A percentile compares a stretch with the other conserved stretches of the same genome.
Conservation (phyloP, 805 yeast genomes). For the Starmerella geochares region DNA sequence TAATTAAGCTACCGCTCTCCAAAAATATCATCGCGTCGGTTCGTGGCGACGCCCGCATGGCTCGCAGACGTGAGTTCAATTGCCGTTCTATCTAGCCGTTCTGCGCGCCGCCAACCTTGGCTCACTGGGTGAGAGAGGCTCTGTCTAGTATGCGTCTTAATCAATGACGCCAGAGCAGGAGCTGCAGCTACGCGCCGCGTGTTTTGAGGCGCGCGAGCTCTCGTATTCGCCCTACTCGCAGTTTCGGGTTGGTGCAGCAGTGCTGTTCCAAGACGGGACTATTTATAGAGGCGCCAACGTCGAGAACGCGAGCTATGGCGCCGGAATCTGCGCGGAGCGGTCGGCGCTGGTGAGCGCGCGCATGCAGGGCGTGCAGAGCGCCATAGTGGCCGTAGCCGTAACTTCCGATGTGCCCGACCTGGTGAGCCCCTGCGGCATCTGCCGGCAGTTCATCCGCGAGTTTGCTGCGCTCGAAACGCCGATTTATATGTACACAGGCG, state of each 20-base stretch:
- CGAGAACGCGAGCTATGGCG: slow-evolving; percentile 88
- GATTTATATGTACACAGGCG: slow-evolving; percentile 56
- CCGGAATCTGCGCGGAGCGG: slow-evolving; percentile 66
- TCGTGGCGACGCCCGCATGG: too few relatives aligned
- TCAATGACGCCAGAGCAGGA: slow-evolving; percentile 9
- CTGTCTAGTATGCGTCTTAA: neutral
- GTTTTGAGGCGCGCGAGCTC: slow-evolving; percentile 37
- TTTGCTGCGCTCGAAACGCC: slow-evolving; percentile 48
- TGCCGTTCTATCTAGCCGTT: too few relatives aligned
- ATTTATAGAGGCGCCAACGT: slow-evolving; percentile 70
- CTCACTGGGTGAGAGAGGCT: too few relatives aligned
- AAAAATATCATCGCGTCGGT: too few relatives aligned
- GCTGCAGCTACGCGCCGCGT: slow-evolving; percentile 18
- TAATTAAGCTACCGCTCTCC: too few relatives aligned
- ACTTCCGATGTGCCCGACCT: slow-evolving; percentile 48
- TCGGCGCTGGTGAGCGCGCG: slow-evolving; percentile 53
- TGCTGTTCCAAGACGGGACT: slow-evolving; percentile 44
- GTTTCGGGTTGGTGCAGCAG: slow-evolving; percentile 74
- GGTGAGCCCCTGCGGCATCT: slow-evolving; percentile 86
- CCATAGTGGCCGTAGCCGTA: slow-evolving; percentile 54
- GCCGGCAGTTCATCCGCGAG: slow-evolving; percentile 83
- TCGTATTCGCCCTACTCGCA: slow-evolving; percentile 67
- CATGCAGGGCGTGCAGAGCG: slow-evolving; percentile 29
- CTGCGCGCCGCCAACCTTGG: too few relatives aligned
- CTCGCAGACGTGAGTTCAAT: too few relatives aligned